Evolutionary conservation across 306 rosid genomes (phyloP).

Genomic region (Quercus glauca): DNA sequence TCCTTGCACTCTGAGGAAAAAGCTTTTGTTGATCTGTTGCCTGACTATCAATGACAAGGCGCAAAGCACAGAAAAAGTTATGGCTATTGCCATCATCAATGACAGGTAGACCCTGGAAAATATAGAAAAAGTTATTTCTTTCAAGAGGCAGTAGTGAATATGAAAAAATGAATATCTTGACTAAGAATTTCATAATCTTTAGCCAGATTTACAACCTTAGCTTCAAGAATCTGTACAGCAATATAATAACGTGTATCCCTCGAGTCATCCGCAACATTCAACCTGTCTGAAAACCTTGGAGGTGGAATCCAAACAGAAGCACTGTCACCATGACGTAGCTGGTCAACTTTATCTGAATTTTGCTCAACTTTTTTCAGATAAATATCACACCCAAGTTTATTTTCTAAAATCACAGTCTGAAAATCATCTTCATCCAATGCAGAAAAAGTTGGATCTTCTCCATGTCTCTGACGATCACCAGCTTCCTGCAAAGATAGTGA

Average conservation of each 20-base stretch:
- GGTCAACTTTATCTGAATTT: constrained; percentile 51
- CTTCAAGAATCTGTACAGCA: constrained; percentile 83
- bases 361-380: constrained; percentile 71
- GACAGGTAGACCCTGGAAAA: constrained; percentile 73
- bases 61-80: constrained; percentile 94
- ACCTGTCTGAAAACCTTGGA: constrained; percentile 84
- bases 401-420: constrained; percentile 82
- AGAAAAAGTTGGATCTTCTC: constrained; percentile 60
- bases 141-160: neutral
- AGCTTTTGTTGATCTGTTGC: constrained; percentile 90
- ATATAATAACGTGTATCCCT: constrained; percentile 83
- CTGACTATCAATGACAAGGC: constrained; percentile 77
- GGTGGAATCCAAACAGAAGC: constrained; percentile 87
- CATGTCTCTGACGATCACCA: constrained; percentile 44
- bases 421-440: constrained; percentile 94
- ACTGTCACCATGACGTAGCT: constrained; percentile 55
- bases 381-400: constrained; percentile 84
- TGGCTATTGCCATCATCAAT: constrained; percentile 90
- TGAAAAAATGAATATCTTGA: neutral
- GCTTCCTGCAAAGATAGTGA: constrained; percentile 57
- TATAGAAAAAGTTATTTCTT: constrained; percentile 11
- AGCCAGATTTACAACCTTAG: constrained; percentile 62
- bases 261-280: constrained; percentile 74
- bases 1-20: constrained; percentile 99
- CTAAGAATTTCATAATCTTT: constrained; percentile 11